Evolutionary conservation across 371 early-diverging fungal genomes (phyloP).

Genomic region (Saksenaea oblongispora): DNA sequence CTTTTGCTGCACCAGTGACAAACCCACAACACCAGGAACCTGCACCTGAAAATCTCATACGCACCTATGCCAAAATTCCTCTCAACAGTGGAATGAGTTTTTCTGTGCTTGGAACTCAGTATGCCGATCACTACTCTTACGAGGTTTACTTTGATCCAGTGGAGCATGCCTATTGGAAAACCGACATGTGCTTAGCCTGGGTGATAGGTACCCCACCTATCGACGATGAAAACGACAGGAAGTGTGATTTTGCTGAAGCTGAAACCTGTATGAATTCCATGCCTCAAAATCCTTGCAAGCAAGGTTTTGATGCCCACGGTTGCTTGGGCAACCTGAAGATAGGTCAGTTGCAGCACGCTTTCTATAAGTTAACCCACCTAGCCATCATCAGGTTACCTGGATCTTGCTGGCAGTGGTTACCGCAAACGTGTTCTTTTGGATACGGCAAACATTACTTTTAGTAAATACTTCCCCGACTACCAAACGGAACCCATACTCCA

Average conservation of each 20-base stretch:
- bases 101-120: background rate
- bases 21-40: background rate
- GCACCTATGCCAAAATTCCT: background rate
- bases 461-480: background rate
- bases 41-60: background rate
- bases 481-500: background rate
- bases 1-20: background rate
- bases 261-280: background rate
- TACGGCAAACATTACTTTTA: background rate
- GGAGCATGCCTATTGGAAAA: background rate
- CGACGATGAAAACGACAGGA: background rate
- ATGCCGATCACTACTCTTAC: background rate
- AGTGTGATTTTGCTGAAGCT: background rate
- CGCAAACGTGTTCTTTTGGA: background rate
- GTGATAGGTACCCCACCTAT: background rate
- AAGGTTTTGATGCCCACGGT: background rate
- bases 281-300: background rate
- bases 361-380: background rate
- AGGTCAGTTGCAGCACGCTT: background rate
- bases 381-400: background rate
- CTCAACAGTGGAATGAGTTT: background rate
- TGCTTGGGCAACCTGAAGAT: background rate
- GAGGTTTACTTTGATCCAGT: background rate
- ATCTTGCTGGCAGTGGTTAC: background rate
- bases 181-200: background rate